Base-by-base conservation (phyloP, 1,284 basidiomycete genomes). In the Naganishia albida region DNA sequence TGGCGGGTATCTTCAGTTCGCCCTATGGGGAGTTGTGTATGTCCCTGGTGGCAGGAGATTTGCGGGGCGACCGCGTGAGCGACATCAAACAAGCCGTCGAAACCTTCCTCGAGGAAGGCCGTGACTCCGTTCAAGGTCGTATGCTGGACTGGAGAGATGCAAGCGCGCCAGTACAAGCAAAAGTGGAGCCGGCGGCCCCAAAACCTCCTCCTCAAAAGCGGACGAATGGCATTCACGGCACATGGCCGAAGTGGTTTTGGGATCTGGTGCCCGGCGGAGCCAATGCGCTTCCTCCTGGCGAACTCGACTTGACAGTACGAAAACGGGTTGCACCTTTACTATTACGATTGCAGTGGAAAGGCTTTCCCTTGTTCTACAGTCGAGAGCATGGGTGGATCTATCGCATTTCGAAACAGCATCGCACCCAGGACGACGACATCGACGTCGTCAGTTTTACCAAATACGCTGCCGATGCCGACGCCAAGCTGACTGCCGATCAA, bases 211-310 rank as follows among this genome's bases (percentile, higher is more conserved):
- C 23, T 7, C 20, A 3, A n/a, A 44, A 66, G 48, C 49, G 7
- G 39, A 16, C 70, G 70, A 43, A 51, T 34, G 34, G 34, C 34
- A 34, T 34, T 2, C 62, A 68, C 23, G 76, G 73, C 46, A 75
- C 77, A 64, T 86, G 85, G 85, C 95, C 94, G 0, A 91, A 93
- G 74, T 99, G 96, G 95, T 99, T 93, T 76, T 95, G 90, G 91
- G 93, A 98, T 44, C 84, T 93, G 55, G 80, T 81, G 55, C 74
- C 76, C 12, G 34, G 46, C 34, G 57, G 57, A 15, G 43, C 18
- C 18, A 49, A 50, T 26, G 48, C 57, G 2, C 48, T 60, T 1
- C 77, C 81, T 26, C 65, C 51, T 0, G 80, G 81, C 25, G 73
- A 87, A 2, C 83, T 97, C 34, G 92, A 96, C 72, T 81, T 99